A percentile compares a stretch with the other conserved stretches of the same genome.
Conservation (phyloP, 2,329 filamentous ascomycete species). For the Hirsutella rhossiliensis region DNA sequence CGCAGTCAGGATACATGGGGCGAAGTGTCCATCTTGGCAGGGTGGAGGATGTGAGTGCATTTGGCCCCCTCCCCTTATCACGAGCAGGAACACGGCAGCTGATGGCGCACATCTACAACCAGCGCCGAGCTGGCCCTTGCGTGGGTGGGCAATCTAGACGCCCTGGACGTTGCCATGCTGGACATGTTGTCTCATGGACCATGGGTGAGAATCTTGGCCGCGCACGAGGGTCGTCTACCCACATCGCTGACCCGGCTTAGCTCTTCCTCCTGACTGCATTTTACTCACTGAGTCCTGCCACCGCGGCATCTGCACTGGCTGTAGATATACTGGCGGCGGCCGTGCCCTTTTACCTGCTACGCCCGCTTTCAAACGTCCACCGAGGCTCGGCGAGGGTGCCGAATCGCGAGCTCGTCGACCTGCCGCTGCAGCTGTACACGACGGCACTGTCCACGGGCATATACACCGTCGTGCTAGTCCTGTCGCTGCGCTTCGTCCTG, state of each 20-base stretch:
- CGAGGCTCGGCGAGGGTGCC: constrained; percentile 38
- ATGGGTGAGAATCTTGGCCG: constrained; percentile 28
- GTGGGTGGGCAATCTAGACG: constrained; percentile 66
- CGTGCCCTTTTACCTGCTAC: constrained; percentile 64
- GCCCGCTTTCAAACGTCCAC: constrained; percentile 54
- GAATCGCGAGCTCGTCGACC: constrained; percentile 56
- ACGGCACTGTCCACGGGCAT: constrained; percentile 58
- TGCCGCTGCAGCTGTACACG: constrained; percentile 49
- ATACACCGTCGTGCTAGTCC: constrained; percentile 62
- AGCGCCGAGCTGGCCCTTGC: constrained; percentile 58
- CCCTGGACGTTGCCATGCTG: constrained; percentile 54
- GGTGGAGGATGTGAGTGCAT: constrained; percentile 42
- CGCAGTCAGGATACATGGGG: constrained; percentile 48
- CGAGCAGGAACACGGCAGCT: neutral
- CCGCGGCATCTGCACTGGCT: constrained; percentile 46
- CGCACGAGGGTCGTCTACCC: neutral
- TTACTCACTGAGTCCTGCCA: constrained; percentile 55
- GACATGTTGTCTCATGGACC: constrained; percentile 64
- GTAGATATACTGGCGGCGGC: constrained; percentile 60
- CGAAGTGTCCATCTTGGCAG: constrained; percentile 43
- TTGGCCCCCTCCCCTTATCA: neutral
- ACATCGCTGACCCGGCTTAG: constrained; percentile 18
- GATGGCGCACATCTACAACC: constrained; percentile 8
- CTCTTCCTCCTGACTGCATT: constrained; percentile 67
- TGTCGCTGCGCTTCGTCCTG: constrained; percentile 57